A percentile compares a stretch with the other conserved stretches of the same genome.
These are phyloP conservation scores for Lactarius sanguifluus DNA, from an alignment of 768 basidiomycete genomes.

Conservation along the genomic window DNA sequence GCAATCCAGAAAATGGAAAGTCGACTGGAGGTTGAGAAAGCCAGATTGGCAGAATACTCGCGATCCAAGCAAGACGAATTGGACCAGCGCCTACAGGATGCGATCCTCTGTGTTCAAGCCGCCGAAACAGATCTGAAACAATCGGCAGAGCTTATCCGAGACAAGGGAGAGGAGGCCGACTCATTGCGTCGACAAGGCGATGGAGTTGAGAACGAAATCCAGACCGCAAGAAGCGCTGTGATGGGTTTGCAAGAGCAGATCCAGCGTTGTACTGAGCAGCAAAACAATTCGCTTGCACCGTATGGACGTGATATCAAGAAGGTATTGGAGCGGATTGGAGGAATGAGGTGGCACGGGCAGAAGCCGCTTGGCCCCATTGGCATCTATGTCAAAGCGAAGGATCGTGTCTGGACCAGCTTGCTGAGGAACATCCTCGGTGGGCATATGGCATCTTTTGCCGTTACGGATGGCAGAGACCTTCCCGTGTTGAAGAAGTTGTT, in stretches of 20 bases:
- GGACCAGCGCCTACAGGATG: slow-evolving; percentile 49
- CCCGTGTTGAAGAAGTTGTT: slow-evolving; percentile 54
- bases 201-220: slow-evolving; percentile 37
- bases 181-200: slow-evolving; percentile 36
- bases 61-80: slow-evolving; percentile 63
- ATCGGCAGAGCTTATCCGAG: background rate
- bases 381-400: slow-evolving; percentile 67
- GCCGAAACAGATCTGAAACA: slow-evolving; percentile 23
- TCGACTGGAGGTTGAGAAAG: slow-evolving; percentile 24
- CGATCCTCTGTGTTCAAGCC: slow-evolving; percentile 36
- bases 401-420: slow-evolving; percentile 64
- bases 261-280: slow-evolving; percentile 46
- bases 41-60: slow-evolving; percentile 41
- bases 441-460: slow-evolving; percentile 66
- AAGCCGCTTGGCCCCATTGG: slow-evolving; percentile 81
- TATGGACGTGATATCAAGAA: slow-evolving; percentile 63
- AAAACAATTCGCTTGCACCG: slow-evolving; percentile 57
- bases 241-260: slow-evolving; percentile 51
- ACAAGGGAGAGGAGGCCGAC: slow-evolving; percentile 14
- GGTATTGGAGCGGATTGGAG: slow-evolving; percentile 53
- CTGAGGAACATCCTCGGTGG: slow-evolving; percentile 60
- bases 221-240: slow-evolving; percentile 44
- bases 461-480: slow-evolving; percentile 70
- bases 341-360: slow-evolving; percentile 61
- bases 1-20: slow-evolving; percentile 22